Conservation (phyloP, 2,329 filamentous ascomycete genomes). For the Diaporthe ampelina region DNA sequence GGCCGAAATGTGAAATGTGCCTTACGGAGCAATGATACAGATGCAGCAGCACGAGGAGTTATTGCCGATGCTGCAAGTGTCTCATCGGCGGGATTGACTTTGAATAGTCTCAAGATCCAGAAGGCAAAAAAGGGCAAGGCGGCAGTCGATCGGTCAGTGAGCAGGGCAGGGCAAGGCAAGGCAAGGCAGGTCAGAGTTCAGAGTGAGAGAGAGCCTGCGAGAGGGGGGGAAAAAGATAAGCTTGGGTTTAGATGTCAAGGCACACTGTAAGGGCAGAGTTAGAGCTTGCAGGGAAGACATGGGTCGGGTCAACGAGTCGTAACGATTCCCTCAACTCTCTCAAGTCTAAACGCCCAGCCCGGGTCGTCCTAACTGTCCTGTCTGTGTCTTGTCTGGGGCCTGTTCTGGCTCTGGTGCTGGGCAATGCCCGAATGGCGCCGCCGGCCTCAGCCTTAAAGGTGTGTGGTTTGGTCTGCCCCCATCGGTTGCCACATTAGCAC, state of each 20-base stretch:
- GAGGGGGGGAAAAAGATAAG: not conserved
- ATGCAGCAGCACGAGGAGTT: not conserved
- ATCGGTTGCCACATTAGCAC: conserved; percentile 4
- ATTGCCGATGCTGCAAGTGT: conserved; percentile 1
- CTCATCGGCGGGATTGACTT: conserved; percentile 18
- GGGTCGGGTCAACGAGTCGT: conserved; percentile 9
- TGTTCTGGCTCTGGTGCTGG: not conserved
- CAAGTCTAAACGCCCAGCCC: conserved; percentile 14
- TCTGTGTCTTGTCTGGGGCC: not conserved
- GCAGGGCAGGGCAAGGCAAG: not conserved
- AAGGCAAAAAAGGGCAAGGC: not conserved
- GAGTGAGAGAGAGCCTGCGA: not conserved
- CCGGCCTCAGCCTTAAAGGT: conserved; percentile 23
- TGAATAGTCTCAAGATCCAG: conserved; percentile 12
- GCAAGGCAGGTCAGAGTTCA: not conserved
- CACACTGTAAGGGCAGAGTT: not conserved
- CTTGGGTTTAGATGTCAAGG: not conserved
- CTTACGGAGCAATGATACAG: not conserved
- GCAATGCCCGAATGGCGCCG: not conserved
- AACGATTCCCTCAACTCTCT: conserved; percentile 6
- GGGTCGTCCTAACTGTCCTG: not conserved
- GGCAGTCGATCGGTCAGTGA: conserved; percentile 2
- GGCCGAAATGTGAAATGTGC: not conserved
- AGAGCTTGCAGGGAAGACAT: not conserved
- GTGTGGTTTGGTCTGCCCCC: conserved; percentile 1